Base-by-base conservation (phyloP, 2,329 filamentous ascomycete genomes). In the Alternaria gansuensis region DNA sequence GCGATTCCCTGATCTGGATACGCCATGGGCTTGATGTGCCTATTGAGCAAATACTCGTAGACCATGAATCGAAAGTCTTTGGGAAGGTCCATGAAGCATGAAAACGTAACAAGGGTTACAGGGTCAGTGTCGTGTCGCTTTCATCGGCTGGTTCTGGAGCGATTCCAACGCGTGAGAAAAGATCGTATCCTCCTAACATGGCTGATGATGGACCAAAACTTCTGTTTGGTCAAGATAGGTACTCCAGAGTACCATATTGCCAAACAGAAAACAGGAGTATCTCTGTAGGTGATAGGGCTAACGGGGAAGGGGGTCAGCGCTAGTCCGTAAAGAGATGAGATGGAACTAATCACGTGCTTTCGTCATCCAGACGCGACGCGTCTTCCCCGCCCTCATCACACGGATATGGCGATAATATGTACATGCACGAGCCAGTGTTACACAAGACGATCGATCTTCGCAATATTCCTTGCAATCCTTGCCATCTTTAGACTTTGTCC, bases 311-410 rank as follows among this genome's bases (percentile, higher is more conserved):
- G 5, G 29, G 28, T 23, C 34, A 17, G 36, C 17, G 28, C 56
- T 59, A 59, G 45, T 45, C 51, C 13, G 4, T 26, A 54, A 50
- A 5, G 17, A 29, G 46, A 33, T 31, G 24, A 51, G n/a, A 57
- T 57, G 9, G 11, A 2, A 33, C 1, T 10, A 2, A 36, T 57
- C 57, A 60, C 57, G 57, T 60, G 57, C 3, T 52, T 43, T 52
- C 57, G 57, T 37, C 26, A 36, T 4, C 33, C 23, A 13, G 53
- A 60, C 57, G 57, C 57, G 57, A 57, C 57, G 48, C 53, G 43
- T 28, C 10, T 52, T 48, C 57, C 57, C 54, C 57, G 28, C 44
- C 56, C 34, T 40, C 29, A 33, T 48, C 33, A 6, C 17, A 33
- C 28, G 21, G 28, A 23, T 40, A 28, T 37, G 10, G 34, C 23